Base-by-base conservation (phyloP, 768 basidiomycete species). In the Leccinum broughii region DNA sequence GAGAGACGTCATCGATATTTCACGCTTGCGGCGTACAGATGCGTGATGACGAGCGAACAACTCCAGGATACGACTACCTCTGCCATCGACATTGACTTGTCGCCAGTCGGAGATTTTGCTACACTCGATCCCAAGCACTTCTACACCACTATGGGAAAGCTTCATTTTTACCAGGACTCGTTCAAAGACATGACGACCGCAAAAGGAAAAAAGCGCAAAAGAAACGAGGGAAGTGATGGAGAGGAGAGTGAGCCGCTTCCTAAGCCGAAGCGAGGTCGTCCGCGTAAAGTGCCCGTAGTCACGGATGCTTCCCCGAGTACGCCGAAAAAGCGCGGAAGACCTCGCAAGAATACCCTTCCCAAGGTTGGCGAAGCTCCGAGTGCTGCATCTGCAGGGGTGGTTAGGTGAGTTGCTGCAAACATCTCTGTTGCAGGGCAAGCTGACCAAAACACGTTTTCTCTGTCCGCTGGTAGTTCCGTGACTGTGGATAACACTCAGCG, bases 1-100 rank as follows among this genome's bases (percentile, higher is more conserved):
- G 92, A 98, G 75, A 87, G 93, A 30, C 88, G 93, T 24, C 85
- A 93, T 70, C 83, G 93, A 62, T 93, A 93, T 69, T 95, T 85
- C 76, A 91, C 92, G 0, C 71, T 89, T 49, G 80, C 82, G 2
- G 84, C 86, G 32, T 96, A 91, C 73, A 81, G 78, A 32, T 71
- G 77, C 32, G 77, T 92, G 34, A 81, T 93, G 52, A 75, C 78
- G 2, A 77, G 79, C 50, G 90, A 94, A 72, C 82, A 83, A 8
- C 79, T 94, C 26, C 84, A 88, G 66, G 80, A 83, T 56, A 65
- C 74, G 4, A 72, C 75, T 46, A 75, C 77, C 6, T 77, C 78
- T 3, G 79, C 81, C 62, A 62, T 71, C 20, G 76, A 82, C 37
- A 68, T 81, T 37, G 82, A 89, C 68, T 64, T 85, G 39, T 72